A percentile compares a stretch with the other conserved stretches of the same genome.
These are phyloP conservation scores for Scleroderma citrinum DNA, from an alignment of 768 basidiomycete species.

Conservation along the genomic window DNA sequence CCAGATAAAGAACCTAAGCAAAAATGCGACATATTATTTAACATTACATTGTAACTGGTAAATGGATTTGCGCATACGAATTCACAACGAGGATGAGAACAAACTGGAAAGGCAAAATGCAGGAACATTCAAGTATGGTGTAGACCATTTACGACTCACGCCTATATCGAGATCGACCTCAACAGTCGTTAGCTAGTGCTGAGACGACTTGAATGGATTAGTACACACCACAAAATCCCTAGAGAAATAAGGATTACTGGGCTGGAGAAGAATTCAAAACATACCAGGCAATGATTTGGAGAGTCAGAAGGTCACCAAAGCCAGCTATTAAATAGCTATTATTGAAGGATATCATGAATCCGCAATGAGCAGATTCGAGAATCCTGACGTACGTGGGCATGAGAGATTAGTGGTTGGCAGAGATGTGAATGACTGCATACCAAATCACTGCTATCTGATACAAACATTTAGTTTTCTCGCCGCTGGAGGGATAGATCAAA, in stretches of 20 bases:
- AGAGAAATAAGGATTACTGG: not conserved
- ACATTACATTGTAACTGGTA: too few relatives aligned
- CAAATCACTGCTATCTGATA: too few relatives aligned
- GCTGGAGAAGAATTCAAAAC: not conserved
- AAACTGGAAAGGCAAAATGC: not conserved
- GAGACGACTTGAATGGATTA: too few relatives aligned
- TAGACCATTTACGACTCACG: too few relatives aligned
- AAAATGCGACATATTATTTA: too few relatives aligned
- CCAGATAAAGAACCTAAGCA: slow-evolving; percentile 4
- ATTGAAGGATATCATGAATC: not conserved
- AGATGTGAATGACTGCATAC: too few relatives aligned
- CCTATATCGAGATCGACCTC: too few relatives aligned
- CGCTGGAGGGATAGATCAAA: too few relatives aligned
- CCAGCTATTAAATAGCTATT: not conserved
- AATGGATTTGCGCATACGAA: not conserved
- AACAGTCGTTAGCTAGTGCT: too few relatives aligned
- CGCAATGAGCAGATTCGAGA: not conserved
- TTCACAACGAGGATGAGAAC: not conserved
- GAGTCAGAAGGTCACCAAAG: not conserved
- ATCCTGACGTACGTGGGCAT: not conserved
- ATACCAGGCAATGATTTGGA: not conserved
- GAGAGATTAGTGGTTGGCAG: too few relatives aligned
- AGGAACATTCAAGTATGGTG: not conserved
- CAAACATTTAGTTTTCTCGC: too few relatives aligned
- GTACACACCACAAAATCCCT: not conserved